Conservation (phyloP, 2,329 filamentous ascomycete genomes). For the Ustulina deusta region DNA sequence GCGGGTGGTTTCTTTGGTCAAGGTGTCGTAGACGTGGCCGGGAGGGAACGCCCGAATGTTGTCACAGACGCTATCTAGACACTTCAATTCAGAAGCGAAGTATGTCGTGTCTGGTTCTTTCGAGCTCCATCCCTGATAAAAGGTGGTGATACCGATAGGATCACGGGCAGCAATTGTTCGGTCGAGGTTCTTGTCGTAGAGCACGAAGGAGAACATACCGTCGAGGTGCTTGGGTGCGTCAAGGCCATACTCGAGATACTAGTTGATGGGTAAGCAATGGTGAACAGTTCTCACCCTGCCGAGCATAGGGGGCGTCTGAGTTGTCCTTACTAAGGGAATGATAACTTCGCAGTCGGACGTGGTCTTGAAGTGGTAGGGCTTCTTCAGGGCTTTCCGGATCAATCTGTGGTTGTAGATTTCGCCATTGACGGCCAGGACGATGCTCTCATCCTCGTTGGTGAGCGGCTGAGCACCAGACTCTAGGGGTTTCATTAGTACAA, state of each 20-base stretch:
- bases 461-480: slow-evolving; percentile 96
- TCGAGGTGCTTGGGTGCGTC: slow-evolving; percentile 94
- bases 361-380: slow-evolving; percentile 95
- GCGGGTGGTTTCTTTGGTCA: slow-evolving; percentile 83
- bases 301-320: neutral
- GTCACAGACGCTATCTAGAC: slow-evolving; percentile 91
- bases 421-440: slow-evolving; percentile 96
- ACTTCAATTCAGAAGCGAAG: slow-evolving; percentile 98
- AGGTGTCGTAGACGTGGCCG: slow-evolving; percentile 95
- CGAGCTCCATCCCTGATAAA: slow-evolving; percentile 94
- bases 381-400: slow-evolving; percentile 86
- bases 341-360: slow-evolving; percentile 99
- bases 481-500: slow-evolving; percentile 52
- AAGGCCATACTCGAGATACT: slow-evolving; percentile 93
- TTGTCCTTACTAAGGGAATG: slow-evolving; percentile 83
- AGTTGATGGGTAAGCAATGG: slow-evolving; percentile 31
- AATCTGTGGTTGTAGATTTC: slow-evolving; percentile 99
- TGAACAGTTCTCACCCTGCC: slow-evolving; percentile 24
- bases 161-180: slow-evolving; percentile 93
- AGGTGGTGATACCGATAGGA: slow-evolving; percentile 95
- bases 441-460: slow-evolving; percentile 87
- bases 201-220: slow-evolving; percentile 99
- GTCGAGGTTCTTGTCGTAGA: slow-evolving; percentile 96
- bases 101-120: slow-evolving; percentile 85
- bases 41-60: slow-evolving; percentile 94